Base-by-base conservation (phyloP, 345 rosid species). In the Brassica carinata region DNA sequence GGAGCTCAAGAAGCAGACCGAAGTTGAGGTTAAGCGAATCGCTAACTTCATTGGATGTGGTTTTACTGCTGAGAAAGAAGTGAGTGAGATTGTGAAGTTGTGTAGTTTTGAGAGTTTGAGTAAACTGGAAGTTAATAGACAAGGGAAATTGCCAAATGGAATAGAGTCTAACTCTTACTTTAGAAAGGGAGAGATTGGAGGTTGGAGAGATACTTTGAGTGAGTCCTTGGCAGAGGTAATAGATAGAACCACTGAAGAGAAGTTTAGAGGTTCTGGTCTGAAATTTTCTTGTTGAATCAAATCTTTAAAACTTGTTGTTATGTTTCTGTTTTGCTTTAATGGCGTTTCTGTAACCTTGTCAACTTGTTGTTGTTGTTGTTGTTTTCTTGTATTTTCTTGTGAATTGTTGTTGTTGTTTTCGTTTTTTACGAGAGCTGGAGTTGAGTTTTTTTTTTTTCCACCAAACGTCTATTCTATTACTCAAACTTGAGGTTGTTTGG, bases 101-200 rank as follows among this genome's bases (percentile, higher is more conserved):
- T 79, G 85, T 58, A 84, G 85, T 11, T 79, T 86, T 19, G 78
- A 81, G 72, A 69, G 66, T 6, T 38, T 29, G 31, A 29, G 31
- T 29, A 29, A 29, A 29, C 31, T 29, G 31, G 31, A 29, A 29
- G 31, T 29, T 67, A 84, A 77, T 14, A 82, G 27, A 62, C 45
- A 6, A 17, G 84, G 88, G 31, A 77, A 59, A 43, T 15, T 88
- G 63, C 27, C 79, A 5, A 63, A 85, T 55, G 88, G 88, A 2
- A 69, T 80, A 17, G 79, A 66, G 30, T 71, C 74, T 7, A 74
- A 67, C 18, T 2, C 73, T 14, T 77, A 61, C 59, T 82, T 82
- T 7, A 59, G 87, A 64, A 75, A 65, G 71, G 85, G 83, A 31
- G 68, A 79, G 72, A 45, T 73, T 36, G 87, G 84, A 70, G 87